Evolutionary conservation across 1,284 basidiomycete genomes (phyloP).

Genomic region (Cronartium quercuum): DNA sequence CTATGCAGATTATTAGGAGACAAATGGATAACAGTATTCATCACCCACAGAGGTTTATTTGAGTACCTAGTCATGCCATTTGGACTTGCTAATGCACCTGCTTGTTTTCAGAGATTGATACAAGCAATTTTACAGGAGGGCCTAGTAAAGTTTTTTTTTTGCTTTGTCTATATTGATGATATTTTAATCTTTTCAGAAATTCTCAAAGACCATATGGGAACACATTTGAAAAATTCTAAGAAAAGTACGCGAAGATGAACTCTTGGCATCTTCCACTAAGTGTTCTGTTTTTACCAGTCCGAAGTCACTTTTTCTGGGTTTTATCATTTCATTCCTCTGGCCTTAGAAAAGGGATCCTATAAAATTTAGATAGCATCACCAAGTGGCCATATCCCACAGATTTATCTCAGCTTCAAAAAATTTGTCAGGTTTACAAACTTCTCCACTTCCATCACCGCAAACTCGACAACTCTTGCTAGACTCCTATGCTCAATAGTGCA

Average conservation of each 20-base stretch:
- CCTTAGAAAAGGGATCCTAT: too few relatives aligned
- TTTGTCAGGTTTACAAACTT: neutral
- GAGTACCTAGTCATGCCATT: slow-evolving; percentile 30
- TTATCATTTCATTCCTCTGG: too few relatives aligned
- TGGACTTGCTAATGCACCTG: slow-evolving; percentile 13
- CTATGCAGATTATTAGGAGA: neutral
- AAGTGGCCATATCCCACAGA: too few relatives aligned
- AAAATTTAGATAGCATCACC: too few relatives aligned
- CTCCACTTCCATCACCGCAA: neutral
- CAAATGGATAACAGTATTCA: slow-evolving; percentile 25
- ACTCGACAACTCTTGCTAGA: neutral
- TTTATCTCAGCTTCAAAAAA: too few relatives aligned
- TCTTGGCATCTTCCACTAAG: too few relatives aligned
- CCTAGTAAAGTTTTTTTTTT: slow-evolving; percentile 3
- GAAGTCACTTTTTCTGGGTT: too few relatives aligned
- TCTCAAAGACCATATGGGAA: too few relatives aligned
- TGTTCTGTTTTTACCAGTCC: too few relatives aligned
- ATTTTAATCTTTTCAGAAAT: slow-evolving; percentile 32
- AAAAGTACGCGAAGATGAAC: too few relatives aligned
- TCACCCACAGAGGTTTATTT: slow-evolving; percentile 18
- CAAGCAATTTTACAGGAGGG: too few relatives aligned
- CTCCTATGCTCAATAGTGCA: neutral
- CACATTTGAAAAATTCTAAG: too few relatives aligned
- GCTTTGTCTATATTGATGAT: slow-evolving; percentile 35
- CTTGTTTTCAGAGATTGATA: slow-evolving; percentile 36